Conservation (phyloP, 805 yeast genomes). For the Torulaspora microellipsoides region DNA sequence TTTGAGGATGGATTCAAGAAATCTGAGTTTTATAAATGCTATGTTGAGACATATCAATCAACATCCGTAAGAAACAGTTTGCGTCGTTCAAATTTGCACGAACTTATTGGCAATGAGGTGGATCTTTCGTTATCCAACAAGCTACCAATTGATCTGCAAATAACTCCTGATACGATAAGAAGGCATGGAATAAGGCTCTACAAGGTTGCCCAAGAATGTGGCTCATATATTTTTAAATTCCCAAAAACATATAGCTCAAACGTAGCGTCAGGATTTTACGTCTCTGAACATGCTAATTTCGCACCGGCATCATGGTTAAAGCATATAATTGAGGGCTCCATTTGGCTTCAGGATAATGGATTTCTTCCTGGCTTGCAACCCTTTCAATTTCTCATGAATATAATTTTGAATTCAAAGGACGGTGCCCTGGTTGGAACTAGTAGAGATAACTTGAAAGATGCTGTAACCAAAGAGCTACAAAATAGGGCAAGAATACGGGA, state of each 20-base stretch:
- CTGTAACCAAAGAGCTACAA: constrained; percentile 42
- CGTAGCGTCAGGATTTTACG: constrained; percentile 51
- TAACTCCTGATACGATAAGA: constrained; percentile 42
- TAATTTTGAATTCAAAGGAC: constrained; percentile 41
- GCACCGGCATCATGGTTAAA: constrained; percentile 56
- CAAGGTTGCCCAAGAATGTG: constrained; percentile 53
- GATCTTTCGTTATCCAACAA: constrained; percentile 10
- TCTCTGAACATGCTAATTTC: constrained; percentile 54
- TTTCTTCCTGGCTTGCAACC: constrained; percentile 51
- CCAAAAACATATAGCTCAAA: constrained; percentile 51
- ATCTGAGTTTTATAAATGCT: constrained; percentile 51
- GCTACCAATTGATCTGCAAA: constrained; percentile 3
- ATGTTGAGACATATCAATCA: constrained; percentile 37
- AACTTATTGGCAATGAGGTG: constrained; percentile 16
- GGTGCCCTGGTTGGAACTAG: constrained; percentile 36
- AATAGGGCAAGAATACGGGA: constrained; percentile 39
- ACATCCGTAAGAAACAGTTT: no score
- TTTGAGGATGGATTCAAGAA: constrained; percentile 6
- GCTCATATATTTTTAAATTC: constrained; percentile 54
- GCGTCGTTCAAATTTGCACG: no score
- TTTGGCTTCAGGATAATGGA: constrained; percentile 47
- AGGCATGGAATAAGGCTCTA: constrained; percentile 45
- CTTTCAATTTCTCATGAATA: constrained; percentile 44
- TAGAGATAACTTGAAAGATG: constrained; percentile 32
- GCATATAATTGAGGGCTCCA: constrained; percentile 44